These are phyloP conservation scores for Trichoderma aggressivum DNA, from an alignment of 2,329 filamentous ascomycete species.

Conservation along the genomic window DNA sequence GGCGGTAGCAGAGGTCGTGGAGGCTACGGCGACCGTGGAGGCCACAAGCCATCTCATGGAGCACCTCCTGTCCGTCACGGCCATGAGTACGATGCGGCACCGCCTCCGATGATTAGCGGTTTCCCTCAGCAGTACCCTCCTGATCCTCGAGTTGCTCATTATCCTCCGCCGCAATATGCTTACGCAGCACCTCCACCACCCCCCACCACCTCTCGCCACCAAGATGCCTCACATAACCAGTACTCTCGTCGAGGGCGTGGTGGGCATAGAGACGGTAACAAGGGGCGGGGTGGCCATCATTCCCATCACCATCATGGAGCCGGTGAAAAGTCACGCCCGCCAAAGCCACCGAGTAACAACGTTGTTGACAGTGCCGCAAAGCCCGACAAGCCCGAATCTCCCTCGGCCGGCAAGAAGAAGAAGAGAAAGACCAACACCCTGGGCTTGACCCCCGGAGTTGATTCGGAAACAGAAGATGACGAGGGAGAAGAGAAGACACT, in stretches of 20 bases:
- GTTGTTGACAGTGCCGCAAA: conserved; percentile 20
- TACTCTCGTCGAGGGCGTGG: conserved; percentile 32
- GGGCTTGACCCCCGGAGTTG: conserved; percentile 65
- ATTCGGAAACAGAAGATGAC: conserved; percentile 60
- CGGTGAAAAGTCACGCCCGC: conserved; percentile 43
- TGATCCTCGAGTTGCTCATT: conserved; percentile 39
- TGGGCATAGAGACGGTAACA: conserved; percentile 36
- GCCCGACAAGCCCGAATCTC: conserved; percentile 36
- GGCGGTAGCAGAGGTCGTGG: conserved; percentile 39
- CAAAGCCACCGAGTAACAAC: conserved; percentile 24
- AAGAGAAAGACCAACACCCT: conserved; percentile 70
- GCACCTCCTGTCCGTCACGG: conserved; percentile 34
- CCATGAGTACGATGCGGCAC: conserved; percentile 33
- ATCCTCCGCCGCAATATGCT: conserved; percentile 32
- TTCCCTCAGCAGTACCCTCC: conserved; percentile 41
- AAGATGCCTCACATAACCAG: conserved; percentile 36
- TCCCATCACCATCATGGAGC: conserved; percentile 39
- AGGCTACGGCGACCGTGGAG: conserved; percentile 43
- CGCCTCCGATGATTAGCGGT: conserved; percentile 33
- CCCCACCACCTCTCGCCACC: conserved; percentile 33
- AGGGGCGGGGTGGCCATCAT: conserved; percentile 40
- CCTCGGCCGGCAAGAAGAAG: conserved; percentile 60
- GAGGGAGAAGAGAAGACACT: conserved; percentile 69
- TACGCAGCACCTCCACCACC: conserved; percentile 40
- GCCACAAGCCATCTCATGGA: conserved; percentile 30